A percentile compares a stretch with the other conserved stretches of the same genome.
Conservation (phyloP, 495 filamentous ascomycete species). For the Trichoderma reesei region DNA sequence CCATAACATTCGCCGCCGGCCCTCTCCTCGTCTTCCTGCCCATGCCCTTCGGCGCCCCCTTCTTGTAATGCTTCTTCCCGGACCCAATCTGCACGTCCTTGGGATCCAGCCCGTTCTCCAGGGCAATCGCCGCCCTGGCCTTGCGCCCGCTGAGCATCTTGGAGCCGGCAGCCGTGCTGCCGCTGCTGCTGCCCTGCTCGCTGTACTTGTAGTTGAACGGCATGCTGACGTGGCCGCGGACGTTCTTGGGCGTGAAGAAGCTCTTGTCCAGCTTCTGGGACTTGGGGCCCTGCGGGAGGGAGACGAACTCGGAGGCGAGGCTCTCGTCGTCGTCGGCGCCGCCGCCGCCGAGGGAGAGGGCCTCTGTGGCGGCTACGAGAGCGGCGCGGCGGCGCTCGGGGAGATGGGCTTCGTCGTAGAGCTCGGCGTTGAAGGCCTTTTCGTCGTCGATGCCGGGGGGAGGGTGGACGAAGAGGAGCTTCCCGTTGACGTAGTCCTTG, state of each 20-base stretch:
- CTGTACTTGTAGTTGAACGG: slow-evolving; percentile 82
- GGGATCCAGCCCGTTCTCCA: slow-evolving; percentile 77
- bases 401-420: slow-evolving; percentile 73
- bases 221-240: slow-evolving; percentile 58
- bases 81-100: slow-evolving; percentile 60
- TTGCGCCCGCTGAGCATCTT: slow-evolving; percentile 77
- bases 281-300: slow-evolving; percentile 49
- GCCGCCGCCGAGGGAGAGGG: slow-evolving; percentile 29
- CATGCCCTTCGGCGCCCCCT: slow-evolving; percentile 50
- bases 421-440: slow-evolving; percentile 72
- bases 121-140: slow-evolving; percentile 67
- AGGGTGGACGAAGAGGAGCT: slow-evolving; percentile 84
- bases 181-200: slow-evolving; percentile 57
- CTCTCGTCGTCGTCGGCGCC: slow-evolving; percentile 33
- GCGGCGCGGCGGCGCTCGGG: slow-evolving; percentile 61
- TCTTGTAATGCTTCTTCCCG: slow-evolving; percentile 96
- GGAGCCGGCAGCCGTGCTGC: slow-evolving; percentile 35
- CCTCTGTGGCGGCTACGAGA: slow-evolving; percentile 39
- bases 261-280: slow-evolving; percentile 68
- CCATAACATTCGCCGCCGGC: neutral
- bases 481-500: slow-evolving; percentile 96
- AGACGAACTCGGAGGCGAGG: slow-evolving; percentile 35
- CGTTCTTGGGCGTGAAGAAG: slow-evolving; percentile 67
- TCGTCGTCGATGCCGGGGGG: slow-evolving; percentile 68
- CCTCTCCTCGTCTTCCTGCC: slow-evolving; percentile 24